phyloP scores from a whole-genome alignment of 2,329 filamentous ascomycete genomes.

The Leptographium wingfieldii region DNA sequence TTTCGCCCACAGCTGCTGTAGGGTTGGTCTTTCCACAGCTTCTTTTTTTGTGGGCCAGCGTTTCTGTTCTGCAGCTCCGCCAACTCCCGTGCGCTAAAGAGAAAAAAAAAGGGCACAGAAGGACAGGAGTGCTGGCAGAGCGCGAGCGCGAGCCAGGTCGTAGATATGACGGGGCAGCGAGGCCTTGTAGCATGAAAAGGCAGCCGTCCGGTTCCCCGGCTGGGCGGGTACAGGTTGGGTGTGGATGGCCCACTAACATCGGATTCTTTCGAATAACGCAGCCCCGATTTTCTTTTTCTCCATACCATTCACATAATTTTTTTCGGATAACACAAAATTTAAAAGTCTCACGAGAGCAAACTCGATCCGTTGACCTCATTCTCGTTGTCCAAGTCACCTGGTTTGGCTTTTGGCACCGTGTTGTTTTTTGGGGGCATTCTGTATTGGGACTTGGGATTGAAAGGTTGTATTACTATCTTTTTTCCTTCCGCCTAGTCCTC shows the following conservation, averaged over 20 bases:
- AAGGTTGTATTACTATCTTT: conserved; percentile 4
- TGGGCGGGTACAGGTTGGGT: background rate
- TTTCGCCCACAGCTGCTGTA: conserved; percentile 3
- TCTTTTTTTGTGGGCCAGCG: background rate
- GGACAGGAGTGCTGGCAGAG: background rate
- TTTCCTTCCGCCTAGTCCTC: background rate
- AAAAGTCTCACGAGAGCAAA: conserved; percentile 10
- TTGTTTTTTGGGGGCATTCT: background rate
- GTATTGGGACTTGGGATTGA: background rate
- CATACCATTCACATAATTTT: conserved; percentile 2
- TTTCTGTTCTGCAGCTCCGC: background rate
- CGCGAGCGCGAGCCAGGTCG: background rate
- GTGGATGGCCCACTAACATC: background rate
- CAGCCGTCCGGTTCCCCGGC: conserved; percentile 7
- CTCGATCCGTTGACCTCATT: background rate
- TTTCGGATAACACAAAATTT: conserved; percentile 7
- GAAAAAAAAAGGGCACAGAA: background rate
- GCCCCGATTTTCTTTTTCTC: conserved; percentile 7
- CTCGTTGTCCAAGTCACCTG: background rate
- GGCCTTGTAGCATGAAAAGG: background rate
- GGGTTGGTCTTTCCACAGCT: background rate
- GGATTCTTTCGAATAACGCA: background rate
- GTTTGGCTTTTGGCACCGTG: background rate
- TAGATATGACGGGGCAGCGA: background rate
- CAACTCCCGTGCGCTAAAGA: conserved; percentile 1